Evolutionary conservation across 306 rosid genomes (phyloP), one percentile per base, ranked within the genome.

Genomic region (Cucurbita argyrosperma): DNA sequence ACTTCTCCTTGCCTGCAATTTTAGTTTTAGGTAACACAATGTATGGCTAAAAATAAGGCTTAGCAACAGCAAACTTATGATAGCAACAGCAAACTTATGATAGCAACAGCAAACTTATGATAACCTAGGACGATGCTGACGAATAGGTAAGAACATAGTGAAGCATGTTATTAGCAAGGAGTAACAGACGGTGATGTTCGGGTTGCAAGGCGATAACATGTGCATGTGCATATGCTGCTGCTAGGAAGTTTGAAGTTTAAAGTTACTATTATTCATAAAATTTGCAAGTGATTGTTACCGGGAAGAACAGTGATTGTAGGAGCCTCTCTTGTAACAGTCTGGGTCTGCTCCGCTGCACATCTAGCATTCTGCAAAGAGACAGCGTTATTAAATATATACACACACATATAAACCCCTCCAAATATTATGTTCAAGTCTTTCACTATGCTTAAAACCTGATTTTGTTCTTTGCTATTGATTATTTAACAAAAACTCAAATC

Each of bases 291-390:
- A 76, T 67, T 72, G 62, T 84, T 89, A 94, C 99, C 96, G 42
- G 97, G 96, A 82, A 91, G 19, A 77, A 88, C 91, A 74, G 99
- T 95, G 21, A 95, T 95, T 65, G 99, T 95, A 30, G 99, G 99
- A 77, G 99, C 89, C 78, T 95, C 80, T 21, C 90, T 92, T 8
- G 88, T 82, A 63, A 95, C 85, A 3, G 97, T 95, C 77, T 91
- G 96, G 16, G 99, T 91, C 88, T 95, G 99, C 84, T 88, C 96
- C 1, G 97, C 91, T 37, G 81, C 80, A 57, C 96, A 89, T 79
- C 87, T 86, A 53, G 99, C 96, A 83, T 80, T 86, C 99, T 95
- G 85, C 81, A 82, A 53, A 78, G 46, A 38, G 35, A 61, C 5
- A 40, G 67, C 42, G 71, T 60, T 42, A 74, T 60, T n/a, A 26